Evolutionary conservation across 2,329 filamentous ascomycete species (phyloP), one percentile per base, ranked within the genome.

Genomic region (Cladosporium sp.): DNA sequence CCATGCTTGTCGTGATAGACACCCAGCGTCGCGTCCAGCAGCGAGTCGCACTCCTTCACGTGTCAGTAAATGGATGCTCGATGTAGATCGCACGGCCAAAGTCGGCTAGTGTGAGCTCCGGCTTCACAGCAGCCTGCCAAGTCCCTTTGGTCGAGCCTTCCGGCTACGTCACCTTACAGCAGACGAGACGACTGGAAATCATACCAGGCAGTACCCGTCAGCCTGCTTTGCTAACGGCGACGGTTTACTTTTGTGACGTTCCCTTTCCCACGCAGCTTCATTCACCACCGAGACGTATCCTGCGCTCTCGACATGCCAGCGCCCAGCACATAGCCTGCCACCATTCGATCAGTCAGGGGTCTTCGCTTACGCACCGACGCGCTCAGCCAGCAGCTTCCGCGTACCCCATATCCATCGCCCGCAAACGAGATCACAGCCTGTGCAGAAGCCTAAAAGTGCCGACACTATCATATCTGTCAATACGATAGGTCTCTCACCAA

Each of bases 361-460:
- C 20, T 10, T 47, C 40, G 32, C 32, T 45, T 55, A 37, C 52
- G 42, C 22, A 45, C n/a, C 52, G 37, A 45, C 52, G 25, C 52
- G 52, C 52, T 45, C 25, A 45, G 42, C 42, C 42, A 45, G 39
- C 52, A 55, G 40, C 40, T 45, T 55, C 52, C 52, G 52, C 52
- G 20, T 55, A 55, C 52, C 32, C 52, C 24, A 47, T 36, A 34
- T 19, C 20, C 19, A 47, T 36, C 20, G n/a, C 20, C 19, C 34
- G 24, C 52, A 47, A 22, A 25, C 40, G 40, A 55, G n/a, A 10
- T 39, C 19, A 36, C 28, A 13, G 47, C 19, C 28, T 32, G n/a
- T 32, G 28, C 25, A 28, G 36, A 39, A 44, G 50, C 25, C 39
- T 45, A 39, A 34, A 44, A 19, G 22, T 25, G 28, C 42, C 22